A percentile compares a stretch with the other conserved stretches of the same genome.
These are phyloP conservation scores for Solanum verrucosum DNA, from an alignment of 257 asterid species.

Conservation along the genomic window DNA sequence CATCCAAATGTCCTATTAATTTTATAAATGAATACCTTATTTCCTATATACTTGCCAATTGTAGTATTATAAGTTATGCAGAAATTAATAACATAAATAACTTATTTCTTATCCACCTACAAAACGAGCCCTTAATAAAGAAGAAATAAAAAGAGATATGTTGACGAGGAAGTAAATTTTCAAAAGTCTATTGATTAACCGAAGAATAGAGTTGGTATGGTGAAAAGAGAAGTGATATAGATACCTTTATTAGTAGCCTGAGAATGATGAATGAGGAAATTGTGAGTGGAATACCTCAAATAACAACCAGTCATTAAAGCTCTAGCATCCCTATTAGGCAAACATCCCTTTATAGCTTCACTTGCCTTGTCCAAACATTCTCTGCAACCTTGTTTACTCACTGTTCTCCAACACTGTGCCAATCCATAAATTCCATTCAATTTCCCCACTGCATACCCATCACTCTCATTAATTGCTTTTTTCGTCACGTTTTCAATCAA, in stretches of 20 bases:
- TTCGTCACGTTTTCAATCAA: conserved; percentile 36
- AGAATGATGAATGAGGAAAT: conserved; percentile 38
- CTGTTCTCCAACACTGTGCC: conserved; percentile 81
- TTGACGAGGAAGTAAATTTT: not conserved
- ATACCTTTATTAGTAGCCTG: not conserved
- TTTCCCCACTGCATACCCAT: conserved; percentile 38
- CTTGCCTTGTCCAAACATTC: conserved; percentile 67
- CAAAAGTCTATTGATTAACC: not conserved
- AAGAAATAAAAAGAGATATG: not conserved
- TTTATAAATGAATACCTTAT: no score
- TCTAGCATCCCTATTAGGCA: conserved; percentile 67
- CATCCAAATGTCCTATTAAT: not conserved
- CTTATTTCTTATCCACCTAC: not conserved
- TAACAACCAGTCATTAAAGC: conserved; percentile 78
- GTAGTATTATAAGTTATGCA: not conserved
- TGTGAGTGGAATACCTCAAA: conserved; percentile 61
- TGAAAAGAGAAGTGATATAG: not conserved
- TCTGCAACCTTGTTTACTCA: conserved; percentile 52
- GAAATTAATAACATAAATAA: no score
- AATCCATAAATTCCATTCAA: conserved; percentile 56
- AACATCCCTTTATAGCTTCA: conserved; percentile 31
- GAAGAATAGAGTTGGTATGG: not conserved
- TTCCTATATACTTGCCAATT: not conserved
- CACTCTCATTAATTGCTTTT: conserved; percentile 21
- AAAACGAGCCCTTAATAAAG: not conserved